These are phyloP conservation scores for Jaapia argillacea DNA, from an alignment of 768 basidiomycete species.

Conservation along the genomic window DNA sequence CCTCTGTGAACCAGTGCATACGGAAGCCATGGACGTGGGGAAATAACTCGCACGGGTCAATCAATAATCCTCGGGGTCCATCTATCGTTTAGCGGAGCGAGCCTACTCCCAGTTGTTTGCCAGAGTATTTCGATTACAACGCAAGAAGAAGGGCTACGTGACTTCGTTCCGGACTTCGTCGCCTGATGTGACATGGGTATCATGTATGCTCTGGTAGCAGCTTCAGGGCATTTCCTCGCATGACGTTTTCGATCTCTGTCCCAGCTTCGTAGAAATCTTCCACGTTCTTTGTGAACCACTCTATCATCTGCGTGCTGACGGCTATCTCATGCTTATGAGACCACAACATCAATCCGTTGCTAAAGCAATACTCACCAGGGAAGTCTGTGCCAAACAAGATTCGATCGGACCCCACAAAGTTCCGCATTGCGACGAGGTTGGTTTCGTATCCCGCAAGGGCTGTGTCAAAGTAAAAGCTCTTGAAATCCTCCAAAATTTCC, in stretches of 20 bases:
- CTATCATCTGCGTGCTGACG: slow-evolving; percentile 41
- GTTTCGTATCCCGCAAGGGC: slow-evolving; percentile 51
- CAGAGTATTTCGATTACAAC: no score
- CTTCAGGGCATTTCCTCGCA: slow-evolving; percentile 37
- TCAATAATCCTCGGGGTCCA: no score
- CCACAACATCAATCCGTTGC: background rate
- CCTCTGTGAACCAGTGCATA: no score
- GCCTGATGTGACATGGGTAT: no score
- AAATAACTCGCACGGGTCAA: no score
- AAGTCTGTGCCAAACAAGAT: slow-evolving; percentile 71
- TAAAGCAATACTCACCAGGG: slow-evolving; percentile 38
- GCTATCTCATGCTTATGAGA: slow-evolving; percentile 26
- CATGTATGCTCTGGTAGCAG: slow-evolving; percentile 48
- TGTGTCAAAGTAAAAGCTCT: slow-evolving; percentile 64
- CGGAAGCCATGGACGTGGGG: no score
- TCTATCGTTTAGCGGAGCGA: no score
- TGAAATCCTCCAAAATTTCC: slow-evolving; percentile 62
- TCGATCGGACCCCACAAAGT: slow-evolving; percentile 37
- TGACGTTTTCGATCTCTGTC: slow-evolving; percentile 30
- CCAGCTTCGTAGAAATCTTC: slow-evolving; percentile 35
- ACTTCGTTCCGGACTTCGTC: no score
- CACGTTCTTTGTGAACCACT: slow-evolving; percentile 53
- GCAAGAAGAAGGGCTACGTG: no score
- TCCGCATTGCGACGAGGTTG: slow-evolving; percentile 39
- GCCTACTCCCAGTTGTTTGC: no score